These are phyloP conservation scores for Penicillium argentinense DNA, from an alignment of 495 filamentous ascomycete species.

Conservation along the genomic window DNA sequence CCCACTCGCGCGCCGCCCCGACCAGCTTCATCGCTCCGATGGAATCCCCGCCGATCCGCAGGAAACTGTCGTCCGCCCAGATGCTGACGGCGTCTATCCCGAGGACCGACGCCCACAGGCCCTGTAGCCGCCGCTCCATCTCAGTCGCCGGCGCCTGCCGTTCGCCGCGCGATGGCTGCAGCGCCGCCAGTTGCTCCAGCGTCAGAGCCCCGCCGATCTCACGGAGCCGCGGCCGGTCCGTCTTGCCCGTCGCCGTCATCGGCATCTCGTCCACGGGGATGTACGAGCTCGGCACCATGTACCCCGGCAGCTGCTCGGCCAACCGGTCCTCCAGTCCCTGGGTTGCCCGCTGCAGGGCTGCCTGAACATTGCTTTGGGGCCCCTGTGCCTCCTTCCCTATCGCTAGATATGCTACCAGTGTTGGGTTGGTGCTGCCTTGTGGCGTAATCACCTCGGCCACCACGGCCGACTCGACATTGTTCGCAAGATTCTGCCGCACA, in stretches of 20 bases:
- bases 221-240: conserved; percentile 27
- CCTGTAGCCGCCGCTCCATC: conserved; percentile 15
- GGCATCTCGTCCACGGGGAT: conserved; percentile 37
- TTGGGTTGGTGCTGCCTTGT: not conserved
- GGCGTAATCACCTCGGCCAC: too few relatives aligned
- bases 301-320: conserved; percentile 22
- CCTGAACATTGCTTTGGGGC: too few relatives aligned
- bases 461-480: too few relatives aligned
- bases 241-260: conserved; percentile 32
- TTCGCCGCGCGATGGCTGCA: too few relatives aligned
- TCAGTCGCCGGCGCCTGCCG: too few relatives aligned
- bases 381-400: too few relatives aligned
- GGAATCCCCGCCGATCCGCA: conserved; percentile 1
- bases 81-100: conserved; percentile 16
- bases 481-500: too few relatives aligned
- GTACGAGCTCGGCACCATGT: conserved; percentile 44
- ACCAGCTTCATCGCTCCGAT: not conserved
- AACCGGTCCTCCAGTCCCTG: too few relatives aligned
- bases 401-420: not conserved
- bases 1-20: not conserved
- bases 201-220: too few relatives aligned
- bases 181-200: too few relatives aligned
- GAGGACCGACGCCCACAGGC: conserved; percentile 21
- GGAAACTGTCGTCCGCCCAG: conserved; percentile 15
- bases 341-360: too few relatives aligned